Conservation (phyloP, 2,329 filamentous ascomycete species). For the Fusarium phyllophilum region DNA sequence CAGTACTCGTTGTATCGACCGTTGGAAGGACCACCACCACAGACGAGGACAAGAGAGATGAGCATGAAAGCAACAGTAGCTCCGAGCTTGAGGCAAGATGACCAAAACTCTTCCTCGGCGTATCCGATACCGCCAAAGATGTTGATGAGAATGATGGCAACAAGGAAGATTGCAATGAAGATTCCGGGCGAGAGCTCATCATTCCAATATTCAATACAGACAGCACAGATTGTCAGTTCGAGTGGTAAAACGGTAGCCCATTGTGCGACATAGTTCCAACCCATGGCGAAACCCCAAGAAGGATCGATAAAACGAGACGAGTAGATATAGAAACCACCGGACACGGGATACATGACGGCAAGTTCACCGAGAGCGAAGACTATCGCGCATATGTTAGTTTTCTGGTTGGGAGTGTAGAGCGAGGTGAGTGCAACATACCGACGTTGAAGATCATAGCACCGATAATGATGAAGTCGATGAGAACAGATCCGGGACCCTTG, state of each 20-base stretch:
- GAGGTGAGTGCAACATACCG: conserved; percentile 28
- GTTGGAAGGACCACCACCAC: conserved; percentile 64
- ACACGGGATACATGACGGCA: conserved; percentile 70
- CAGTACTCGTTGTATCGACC: conserved; percentile 56
- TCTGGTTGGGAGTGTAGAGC: too few species aligned
- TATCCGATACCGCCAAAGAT: conserved; percentile 65
- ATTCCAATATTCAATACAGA: conserved; percentile 65
- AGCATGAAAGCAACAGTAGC: conserved; percentile 72
- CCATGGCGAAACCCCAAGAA: conserved; percentile 67
- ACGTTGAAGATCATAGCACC: conserved; percentile 71
- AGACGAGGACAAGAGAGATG: conserved; percentile 65
- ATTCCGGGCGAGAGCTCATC: conserved; percentile 58
- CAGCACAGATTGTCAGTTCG: conserved; percentile 61
- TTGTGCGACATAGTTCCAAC: conserved; percentile 58
- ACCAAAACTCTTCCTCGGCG: conserved; percentile 66
- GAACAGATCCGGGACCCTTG: conserved; percentile 53
- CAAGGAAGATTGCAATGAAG: conserved; percentile 65
- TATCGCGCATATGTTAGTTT: conserved; percentile 17
- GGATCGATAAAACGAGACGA: conserved; percentile 71
- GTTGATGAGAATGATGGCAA: conserved; percentile 62
- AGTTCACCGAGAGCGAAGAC: conserved; percentile 71
- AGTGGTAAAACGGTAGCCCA: conserved; percentile 62
- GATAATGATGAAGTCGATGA: conserved; percentile 64
- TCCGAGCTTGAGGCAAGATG: conserved; percentile 64
- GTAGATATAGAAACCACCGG: conserved; percentile 71